A percentile compares a stretch with the other conserved stretches of the same genome.
Evolutionary conservation across 2,329 filamentous ascomycete genomes (phyloP).

Genomic region (Penicillium frequentans): DNA sequence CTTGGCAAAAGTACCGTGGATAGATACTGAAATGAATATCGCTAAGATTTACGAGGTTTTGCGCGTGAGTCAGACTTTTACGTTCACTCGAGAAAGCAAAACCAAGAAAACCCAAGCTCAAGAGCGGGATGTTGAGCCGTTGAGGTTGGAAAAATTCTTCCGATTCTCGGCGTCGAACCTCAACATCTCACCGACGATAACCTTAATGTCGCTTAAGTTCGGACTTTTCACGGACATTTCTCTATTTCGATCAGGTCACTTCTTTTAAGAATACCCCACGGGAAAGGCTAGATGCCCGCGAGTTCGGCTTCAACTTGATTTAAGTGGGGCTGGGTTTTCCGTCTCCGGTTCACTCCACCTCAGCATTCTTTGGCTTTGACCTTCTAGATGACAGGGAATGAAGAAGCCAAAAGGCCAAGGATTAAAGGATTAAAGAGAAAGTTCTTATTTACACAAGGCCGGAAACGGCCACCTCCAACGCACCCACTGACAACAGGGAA

Average conservation of each 20-base stretch:
- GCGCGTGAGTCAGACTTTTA: neutral
- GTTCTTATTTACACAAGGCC: too few species aligned
- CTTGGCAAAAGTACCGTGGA: neutral
- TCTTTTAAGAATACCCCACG: neutral
- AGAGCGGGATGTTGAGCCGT: slow-evolving; percentile 10
- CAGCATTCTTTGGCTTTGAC: too few species aligned
- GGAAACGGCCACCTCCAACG: too few species aligned
- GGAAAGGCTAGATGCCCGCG: neutral
- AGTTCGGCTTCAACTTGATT: neutral
- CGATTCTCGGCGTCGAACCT: slow-evolving; percentile 12
- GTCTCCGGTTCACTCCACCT: neutral
- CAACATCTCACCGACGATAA: slow-evolving; percentile 25
- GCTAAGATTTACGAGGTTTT: too few species aligned
- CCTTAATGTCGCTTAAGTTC: slow-evolving; percentile 7
- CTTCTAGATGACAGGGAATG: too few species aligned
- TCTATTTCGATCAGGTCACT: neutral
- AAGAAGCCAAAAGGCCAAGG: too few species aligned
- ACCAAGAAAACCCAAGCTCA: neutral
- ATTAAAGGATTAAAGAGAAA: too few species aligned
- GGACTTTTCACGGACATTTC: neutral
- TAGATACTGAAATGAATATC: neutral
- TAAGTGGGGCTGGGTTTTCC: neutral
- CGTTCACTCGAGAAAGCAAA: neutral
- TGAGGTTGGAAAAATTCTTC: slow-evolving; percentile 15
- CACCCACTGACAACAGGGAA: too few species aligned